These are phyloP conservation scores for Spencermartinsiella ligniputridi DNA, from an alignment of 1,139 yeast species.

Conservation along the genomic window DNA sequence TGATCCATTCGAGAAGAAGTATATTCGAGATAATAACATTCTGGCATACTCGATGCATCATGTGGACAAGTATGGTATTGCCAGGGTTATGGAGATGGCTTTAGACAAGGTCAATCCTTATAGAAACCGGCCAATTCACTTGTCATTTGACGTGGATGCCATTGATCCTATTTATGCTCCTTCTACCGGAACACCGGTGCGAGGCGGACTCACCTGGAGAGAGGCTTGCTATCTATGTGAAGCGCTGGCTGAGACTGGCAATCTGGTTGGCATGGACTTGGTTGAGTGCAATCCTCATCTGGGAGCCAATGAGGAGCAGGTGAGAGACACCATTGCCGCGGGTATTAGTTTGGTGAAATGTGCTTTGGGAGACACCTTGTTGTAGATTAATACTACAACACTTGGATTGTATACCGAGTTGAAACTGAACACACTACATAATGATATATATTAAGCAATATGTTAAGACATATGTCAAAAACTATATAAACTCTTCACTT, in stretches of 20 bases:
- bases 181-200: constrained; percentile 96
- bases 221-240: constrained; percentile 93
- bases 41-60: constrained; percentile 95
- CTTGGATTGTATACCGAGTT: too few relatives aligned
- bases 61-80: constrained; percentile 90
- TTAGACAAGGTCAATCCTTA: constrained; percentile 72
- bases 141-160: constrained; percentile 95
- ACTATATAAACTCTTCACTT: too few relatives aligned
- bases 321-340: constrained; percentile 79
- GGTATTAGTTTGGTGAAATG: constrained; percentile 92
- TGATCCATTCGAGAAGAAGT: constrained; percentile 76
- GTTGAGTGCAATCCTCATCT: constrained; percentile 92
- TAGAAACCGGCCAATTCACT: constrained; percentile 71
- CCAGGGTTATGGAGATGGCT: constrained; percentile 90
- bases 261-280: constrained; percentile 79
- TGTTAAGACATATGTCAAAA: too few relatives aligned
- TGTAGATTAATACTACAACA: too few relatives aligned
- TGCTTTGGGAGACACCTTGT: constrained; percentile 86
- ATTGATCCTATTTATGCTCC: constrained; percentile 93
- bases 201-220: constrained; percentile 91
- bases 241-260: constrained; percentile 84
- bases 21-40: constrained; percentile 65
- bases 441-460: too few relatives aligned
- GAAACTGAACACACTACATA: too few relatives aligned
- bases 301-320: constrained; percentile 73